These are phyloP conservation scores for Chlamydomonas schloesseri DNA, from an alignment of 139 green algal species.

Conservation along the genomic window DNA sequence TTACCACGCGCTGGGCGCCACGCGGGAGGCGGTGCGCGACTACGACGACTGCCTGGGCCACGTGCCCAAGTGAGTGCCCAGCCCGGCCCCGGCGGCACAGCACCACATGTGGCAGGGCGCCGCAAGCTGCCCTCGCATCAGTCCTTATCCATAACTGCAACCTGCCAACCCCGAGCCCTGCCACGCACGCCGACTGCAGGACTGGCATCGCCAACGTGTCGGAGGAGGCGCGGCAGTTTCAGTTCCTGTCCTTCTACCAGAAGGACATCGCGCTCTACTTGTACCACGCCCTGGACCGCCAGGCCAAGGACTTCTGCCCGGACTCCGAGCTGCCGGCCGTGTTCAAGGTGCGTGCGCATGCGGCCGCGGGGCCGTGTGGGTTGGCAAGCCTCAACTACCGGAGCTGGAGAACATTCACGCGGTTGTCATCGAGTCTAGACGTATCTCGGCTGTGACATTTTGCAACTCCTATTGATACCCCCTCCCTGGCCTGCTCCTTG, in stretches of 20 bases:
- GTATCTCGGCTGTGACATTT: too few species aligned
- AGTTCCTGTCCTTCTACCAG: slow-evolving; percentile 88
- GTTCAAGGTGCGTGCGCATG: slow-evolving; percentile 90
- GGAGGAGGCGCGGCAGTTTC: slow-evolving; percentile 67
- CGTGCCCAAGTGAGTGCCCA: slow-evolving; percentile 21
- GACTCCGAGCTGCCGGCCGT: slow-evolving; percentile 79
- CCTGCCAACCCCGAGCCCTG: too few species aligned
- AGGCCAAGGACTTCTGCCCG: slow-evolving; percentile 68
- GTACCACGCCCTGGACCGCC: slow-evolving; percentile 70
- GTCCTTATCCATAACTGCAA: too few species aligned
- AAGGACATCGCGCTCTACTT: slow-evolving; percentile 72
- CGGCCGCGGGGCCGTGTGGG: too few species aligned
- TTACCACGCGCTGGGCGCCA: slow-evolving; percentile 53
- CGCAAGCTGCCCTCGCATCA: too few species aligned
- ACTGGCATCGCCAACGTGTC: neutral
- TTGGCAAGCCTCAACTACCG: too few species aligned
- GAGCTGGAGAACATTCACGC: too few species aligned
- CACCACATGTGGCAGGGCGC: too few species aligned
- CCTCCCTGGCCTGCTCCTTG: too few species aligned
- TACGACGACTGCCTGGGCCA: slow-evolving; percentile 56
- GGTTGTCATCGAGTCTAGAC: too few species aligned
- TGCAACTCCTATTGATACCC: too few species aligned
- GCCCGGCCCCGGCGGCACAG: too few species aligned
- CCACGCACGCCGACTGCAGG: neutral
- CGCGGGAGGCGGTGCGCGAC: slow-evolving; percentile 50